Base-by-base conservation (phyloP, 202 grass and related monocot species). In the Panicum hallii region DNA sequence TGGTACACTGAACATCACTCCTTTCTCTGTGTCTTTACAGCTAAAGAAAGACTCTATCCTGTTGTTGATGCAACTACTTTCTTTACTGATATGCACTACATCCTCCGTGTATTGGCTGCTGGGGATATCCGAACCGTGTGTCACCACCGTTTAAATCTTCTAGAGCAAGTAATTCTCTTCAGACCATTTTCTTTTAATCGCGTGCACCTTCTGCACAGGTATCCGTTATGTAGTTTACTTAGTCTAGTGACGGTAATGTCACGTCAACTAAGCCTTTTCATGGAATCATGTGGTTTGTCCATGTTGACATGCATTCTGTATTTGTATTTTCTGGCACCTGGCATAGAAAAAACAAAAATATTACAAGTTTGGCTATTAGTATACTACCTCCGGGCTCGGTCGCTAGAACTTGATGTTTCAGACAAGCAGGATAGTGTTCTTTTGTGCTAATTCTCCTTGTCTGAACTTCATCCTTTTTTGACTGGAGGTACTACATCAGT, bases 11-110 rank as follows among this genome's bases (percentile, higher is more conserved):
- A 61, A 78, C 38, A 22, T 70, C 30, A 15, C n/a, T 8, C 73
- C 41, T 79, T 72, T 85, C 75, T 54, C 55, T 87, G 36, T 83
- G 43, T 76, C 80, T 11, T 80, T 88, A 78, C 92, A 98, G 95
- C 78, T 80, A 93, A 79, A 81, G 89, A 93, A 88, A 91, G 92
- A 75, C 60, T 98, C 23, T 98, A 83, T 79, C 95, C 90, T 43
- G 87, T 98, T 82, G 82, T 89, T 78, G 95, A 95, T 90, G 95
- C 95, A 48, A 98, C 95, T 44, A 91, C 95, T 2, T 98, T 98
- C 86, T 95, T 98, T 80, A 98, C 95, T 69, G 95, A 98, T 78
- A 91, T 98, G 91, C 95, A 98, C 85, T 88, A 94, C 81, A 85
- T 98, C 49, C 95, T 98, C 61, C 95, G 95, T 71, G 95, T 93